phyloP scores from a whole-genome alignment of 2,329 filamentous ascomycete genomes.

The Aschersonia sp. region DNA sequence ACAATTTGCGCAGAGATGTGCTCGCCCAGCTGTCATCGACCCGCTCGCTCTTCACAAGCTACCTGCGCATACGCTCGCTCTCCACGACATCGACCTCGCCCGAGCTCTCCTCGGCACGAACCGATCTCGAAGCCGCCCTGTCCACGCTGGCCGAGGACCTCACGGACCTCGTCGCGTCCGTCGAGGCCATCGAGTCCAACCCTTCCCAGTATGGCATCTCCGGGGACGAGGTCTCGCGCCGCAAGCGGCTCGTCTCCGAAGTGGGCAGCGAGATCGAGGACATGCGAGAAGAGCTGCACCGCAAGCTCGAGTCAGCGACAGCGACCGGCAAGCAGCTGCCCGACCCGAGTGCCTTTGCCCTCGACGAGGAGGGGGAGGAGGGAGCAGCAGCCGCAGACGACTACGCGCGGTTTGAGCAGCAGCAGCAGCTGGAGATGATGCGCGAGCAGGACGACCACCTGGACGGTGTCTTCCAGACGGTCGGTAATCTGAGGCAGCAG shows the following conservation, averaged over 20 bases:
- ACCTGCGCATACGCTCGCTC: constrained; percentile 86
- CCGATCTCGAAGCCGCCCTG: constrained; percentile 53
- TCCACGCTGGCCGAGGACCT: constrained; percentile 67
- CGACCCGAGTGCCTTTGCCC: constrained; percentile 40
- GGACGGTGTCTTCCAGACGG: constrained; percentile 83
- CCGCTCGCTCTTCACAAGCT: constrained; percentile 82
- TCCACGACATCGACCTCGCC: constrained; percentile 57
- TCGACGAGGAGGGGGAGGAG: constrained; percentile 21
- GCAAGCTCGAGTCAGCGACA: constrained; percentile 28
- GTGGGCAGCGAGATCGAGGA: constrained; percentile 78
- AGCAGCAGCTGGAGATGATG: constrained; percentile 85
- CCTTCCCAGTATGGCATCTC: constrained; percentile 80
- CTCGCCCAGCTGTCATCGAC: constrained; percentile 67
- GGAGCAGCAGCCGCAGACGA: constrained; percentile 33
- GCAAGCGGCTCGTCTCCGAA: constrained; percentile 72
- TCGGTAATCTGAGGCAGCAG: constrained; percentile 79
- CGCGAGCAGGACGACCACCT: constrained; percentile 86
- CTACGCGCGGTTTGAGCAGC: constrained; percentile 76
- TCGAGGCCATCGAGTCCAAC: constrained; percentile 74
- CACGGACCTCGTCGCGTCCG: constrained; percentile 72
- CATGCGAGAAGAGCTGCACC: constrained; percentile 71
- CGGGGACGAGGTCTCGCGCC: constrained; percentile 63
- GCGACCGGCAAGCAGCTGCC: constrained; percentile 26
- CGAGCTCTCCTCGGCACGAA: constrained; percentile 66
- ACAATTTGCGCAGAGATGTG: constrained; percentile 53